Evolutionary conservation across 495 filamentous ascomycete genomes (phyloP).

Genomic region (Xylaria venustula): DNA sequence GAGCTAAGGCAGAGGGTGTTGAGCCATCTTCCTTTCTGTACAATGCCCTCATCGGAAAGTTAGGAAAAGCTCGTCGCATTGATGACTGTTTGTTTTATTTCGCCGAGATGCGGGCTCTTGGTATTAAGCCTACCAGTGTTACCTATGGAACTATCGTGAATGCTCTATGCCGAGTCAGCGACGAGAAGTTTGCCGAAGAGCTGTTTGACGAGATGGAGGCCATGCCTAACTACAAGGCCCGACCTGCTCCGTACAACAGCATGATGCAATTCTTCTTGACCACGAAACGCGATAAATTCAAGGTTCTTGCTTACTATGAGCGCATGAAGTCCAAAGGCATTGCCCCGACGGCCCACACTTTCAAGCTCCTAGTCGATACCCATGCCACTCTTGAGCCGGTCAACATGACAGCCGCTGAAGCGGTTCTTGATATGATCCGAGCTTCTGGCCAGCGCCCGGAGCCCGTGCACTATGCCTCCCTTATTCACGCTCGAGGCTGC

Average conservation of each 20-base stretch:
- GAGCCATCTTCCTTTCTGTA: slow-evolving; percentile 96
- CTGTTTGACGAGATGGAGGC: slow-evolving; percentile 99
- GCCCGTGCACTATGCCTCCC: slow-evolving; percentile 89
- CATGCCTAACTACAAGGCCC: slow-evolving; percentile 97
- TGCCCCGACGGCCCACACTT: slow-evolving; percentile 89
- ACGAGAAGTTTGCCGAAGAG: slow-evolving; percentile 96
- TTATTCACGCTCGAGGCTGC: slow-evolving; percentile 95
- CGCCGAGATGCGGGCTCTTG: slow-evolving; percentile 88
- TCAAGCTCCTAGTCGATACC: slow-evolving; percentile 95
- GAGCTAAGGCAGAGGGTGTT: slow-evolving; percentile 89
- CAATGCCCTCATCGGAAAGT: slow-evolving; percentile 96
- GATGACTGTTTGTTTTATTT: slow-evolving; percentile 99
- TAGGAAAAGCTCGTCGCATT: slow-evolving; percentile 94
- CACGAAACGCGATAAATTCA: slow-evolving; percentile 90
- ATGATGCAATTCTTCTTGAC: slow-evolving; percentile 99
- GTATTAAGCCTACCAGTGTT: slow-evolving; percentile 93
- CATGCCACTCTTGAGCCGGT: slow-evolving; percentile 91
- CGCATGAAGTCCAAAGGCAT: slow-evolving; percentile 88
- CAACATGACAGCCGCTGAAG: slow-evolving; percentile 87
- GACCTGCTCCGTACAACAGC: slow-evolving; percentile 95
- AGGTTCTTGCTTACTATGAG: slow-evolving; percentile 94
- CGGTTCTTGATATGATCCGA: slow-evolving; percentile 75
- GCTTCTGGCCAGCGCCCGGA: slow-evolving; percentile 73
- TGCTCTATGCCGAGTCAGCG: slow-evolving; percentile 92
- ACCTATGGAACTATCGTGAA: slow-evolving; percentile 99